A percentile compares a stretch with the other conserved stretches of the same genome.
Conservation (phyloP, 2,329 filamentous ascomycete species). For the Boeremia lycopersici region DNA sequence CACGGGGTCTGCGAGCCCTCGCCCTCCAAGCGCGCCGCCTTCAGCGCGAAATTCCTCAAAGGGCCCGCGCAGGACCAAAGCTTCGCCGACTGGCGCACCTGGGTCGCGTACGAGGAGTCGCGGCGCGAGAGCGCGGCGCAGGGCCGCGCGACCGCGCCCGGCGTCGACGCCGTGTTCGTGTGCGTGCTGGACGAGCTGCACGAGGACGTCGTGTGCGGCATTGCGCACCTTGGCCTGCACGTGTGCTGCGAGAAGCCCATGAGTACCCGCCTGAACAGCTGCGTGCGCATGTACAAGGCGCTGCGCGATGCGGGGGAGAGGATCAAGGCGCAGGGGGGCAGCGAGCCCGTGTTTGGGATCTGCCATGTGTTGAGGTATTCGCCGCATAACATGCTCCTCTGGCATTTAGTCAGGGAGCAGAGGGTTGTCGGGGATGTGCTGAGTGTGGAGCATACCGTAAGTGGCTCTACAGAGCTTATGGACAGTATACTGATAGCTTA, state of each 20-base stretch:
- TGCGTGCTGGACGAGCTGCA: conserved; percentile 90
- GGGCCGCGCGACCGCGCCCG: conserved; percentile 34
- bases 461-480: too few relatives aligned
- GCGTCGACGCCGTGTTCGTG: conserved; percentile 66
- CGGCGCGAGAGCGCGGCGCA: conserved; percentile 59
- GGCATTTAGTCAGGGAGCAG: conserved; percentile 76
- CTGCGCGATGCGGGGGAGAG: conserved; percentile 44
- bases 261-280: conserved; percentile 78
- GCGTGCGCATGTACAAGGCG: conserved; percentile 72
- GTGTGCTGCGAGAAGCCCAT: conserved; percentile 96
- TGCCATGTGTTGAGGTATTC: conserved; percentile 94
- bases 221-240: conserved; percentile 73
- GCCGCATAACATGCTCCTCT: conserved; percentile 86
- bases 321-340: conserved; percentile 28
- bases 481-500: too few relatives aligned
- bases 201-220: conserved; percentile 75
- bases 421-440: conserved; percentile 81
- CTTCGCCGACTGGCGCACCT: conserved; percentile 77
- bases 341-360: conserved; percentile 74
- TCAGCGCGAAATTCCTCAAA: conserved; percentile 71
- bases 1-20: conserved; percentile 82
- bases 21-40: conserved; percentile 72
- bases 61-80: conserved; percentile 61
- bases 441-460: conserved; percentile 85
- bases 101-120: conserved; percentile 71